Evolutionary conservation across 352 stramenopile genomes (phyloP).

Genomic region (Globisporangium alternatum): DNA sequence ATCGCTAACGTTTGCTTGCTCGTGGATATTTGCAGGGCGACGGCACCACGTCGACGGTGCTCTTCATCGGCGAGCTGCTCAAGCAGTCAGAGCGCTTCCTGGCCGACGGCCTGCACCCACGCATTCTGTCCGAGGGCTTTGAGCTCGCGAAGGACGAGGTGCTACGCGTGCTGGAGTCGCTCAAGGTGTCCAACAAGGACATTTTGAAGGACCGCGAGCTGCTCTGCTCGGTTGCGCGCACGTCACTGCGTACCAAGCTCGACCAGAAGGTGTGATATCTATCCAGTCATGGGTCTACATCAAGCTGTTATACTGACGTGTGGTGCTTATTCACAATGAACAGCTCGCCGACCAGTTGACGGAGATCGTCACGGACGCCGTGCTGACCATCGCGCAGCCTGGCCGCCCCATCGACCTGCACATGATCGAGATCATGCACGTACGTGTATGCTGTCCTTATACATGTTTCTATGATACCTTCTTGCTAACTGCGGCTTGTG

Average conservation of each 20-base stretch:
- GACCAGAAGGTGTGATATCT: constrained; percentile 73
- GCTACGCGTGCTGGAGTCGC: constrained; percentile 92
- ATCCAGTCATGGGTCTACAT: not conserved
- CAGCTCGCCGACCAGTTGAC: constrained; percentile 90
- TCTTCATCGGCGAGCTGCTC: constrained; percentile 98
- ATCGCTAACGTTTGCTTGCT: not conserved
- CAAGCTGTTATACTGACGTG: constrained; percentile 1
- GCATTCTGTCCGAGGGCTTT: constrained; percentile 97
- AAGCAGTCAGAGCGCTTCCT: constrained; percentile 97
- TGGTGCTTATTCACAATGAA: constrained; percentile 13
- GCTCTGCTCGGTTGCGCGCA: constrained; percentile 92
- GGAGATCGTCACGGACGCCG: constrained; percentile 96
- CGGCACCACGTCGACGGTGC: constrained; percentile 97
- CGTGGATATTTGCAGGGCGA: constrained; percentile 71
- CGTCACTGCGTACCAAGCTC: constrained; percentile 97
- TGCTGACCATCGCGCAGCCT: constrained; percentile 91
- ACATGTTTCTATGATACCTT: not conserved
- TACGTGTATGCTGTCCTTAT: constrained; percentile 27
- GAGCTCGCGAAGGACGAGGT: constrained; percentile 95
- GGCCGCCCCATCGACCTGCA: constrained; percentile 94
- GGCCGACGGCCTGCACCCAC: constrained; percentile 96
- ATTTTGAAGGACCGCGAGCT: constrained; percentile 94
- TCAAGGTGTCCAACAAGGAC: constrained; percentile 83
- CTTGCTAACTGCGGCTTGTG: no score
- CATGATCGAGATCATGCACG: constrained; percentile 99